A percentile compares a stretch with the other conserved stretches of the same genome.
Conservation (phyloP, 148 eudicot species). For the Mesembryanthemum crystallinum region DNA sequence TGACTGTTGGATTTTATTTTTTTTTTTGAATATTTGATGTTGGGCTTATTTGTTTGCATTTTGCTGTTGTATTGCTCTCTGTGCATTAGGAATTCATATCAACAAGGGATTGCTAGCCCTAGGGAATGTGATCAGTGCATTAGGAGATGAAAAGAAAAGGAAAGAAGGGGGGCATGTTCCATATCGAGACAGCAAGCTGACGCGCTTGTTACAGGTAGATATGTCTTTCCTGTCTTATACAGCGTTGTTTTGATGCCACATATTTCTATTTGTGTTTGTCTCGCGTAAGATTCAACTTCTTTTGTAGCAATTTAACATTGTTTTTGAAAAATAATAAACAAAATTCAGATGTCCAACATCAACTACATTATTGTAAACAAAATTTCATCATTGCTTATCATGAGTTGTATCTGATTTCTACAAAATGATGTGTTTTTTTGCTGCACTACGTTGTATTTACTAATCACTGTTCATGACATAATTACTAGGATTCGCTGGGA, state of each 20-base stretch:
- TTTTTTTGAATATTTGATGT: neutral
- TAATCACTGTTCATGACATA: constrained; percentile 14
- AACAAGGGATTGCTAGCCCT: constrained; percentile 91
- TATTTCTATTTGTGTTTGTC: neutral
- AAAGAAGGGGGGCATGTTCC: constrained; percentile 99
- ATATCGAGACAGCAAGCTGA: constrained; percentile 92
- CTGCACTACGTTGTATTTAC: neutral
- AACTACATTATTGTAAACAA: neutral
- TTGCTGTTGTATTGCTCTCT: neutral
- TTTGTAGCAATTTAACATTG: neutral
- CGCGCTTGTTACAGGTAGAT: constrained; percentile 78
- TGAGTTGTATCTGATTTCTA: neutral
- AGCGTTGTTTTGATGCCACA: neutral
- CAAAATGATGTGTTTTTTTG: neutral
- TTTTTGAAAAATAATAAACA: neutral
- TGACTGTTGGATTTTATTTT: neutral
- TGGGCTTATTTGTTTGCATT: neutral
- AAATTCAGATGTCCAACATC: neutral
- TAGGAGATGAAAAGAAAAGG: constrained; percentile 94
- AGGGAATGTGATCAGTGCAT: constrained; percentile 94
- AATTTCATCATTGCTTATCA: neutral
- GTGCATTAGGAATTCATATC: constrained; percentile 73
- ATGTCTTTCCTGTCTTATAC: neutral
- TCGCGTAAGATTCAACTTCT: neutral
- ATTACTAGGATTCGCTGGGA: constrained; percentile 85